Evolutionary conservation across 805 yeast species (phyloP), one percentile per base, ranked within the genome.

Genomic region (Starmerella sp.): DNA sequence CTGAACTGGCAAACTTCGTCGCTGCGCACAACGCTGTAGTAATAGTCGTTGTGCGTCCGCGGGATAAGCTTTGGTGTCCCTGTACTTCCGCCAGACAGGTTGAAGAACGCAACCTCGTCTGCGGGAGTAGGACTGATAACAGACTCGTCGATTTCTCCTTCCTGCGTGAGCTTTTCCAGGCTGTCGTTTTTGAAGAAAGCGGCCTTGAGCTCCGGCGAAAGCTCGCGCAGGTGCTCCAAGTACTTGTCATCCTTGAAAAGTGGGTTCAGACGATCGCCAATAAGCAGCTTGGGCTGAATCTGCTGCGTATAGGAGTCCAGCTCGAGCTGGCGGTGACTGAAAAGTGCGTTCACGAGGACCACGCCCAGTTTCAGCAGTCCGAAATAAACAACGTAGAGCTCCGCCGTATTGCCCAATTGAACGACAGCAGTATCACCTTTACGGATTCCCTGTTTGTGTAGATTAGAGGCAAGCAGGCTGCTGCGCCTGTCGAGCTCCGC

Each of bases 11-110:
- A 57, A n/a, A 57, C 50, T 15, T 46, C 56, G 4, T 41, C 57
- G 17, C 60, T 57, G 9, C 47, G 54, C 7, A 53, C 37, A 15
- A 54, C 57, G 31, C 60, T 57, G 38, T 57, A 57, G 38, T 52
- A 54, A 34, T 57, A 57, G 32, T 57, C 60, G 35, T 57, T 54
- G 44, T 57, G 60, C 4, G 60, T 57, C 4, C 60, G 55, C 29
- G 60, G 60, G 29, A 57, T 57, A 14, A 57, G 56, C 38, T 57
- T 57, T 1, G 60, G 60, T 0, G 60, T 57, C 6, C 60, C 60
- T 1, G 60, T 57, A 13, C 53, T 45, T 4, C 60, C 60, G 3
- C 60, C 60, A 2, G 57, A 53, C 11, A 57, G 50, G 29, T 57
- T 57, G 43, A 57, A 45, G 36, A 57, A 57, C 3, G 60, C 60